Evolutionary conservation across 1,284 basidiomycete genomes (phyloP), one percentile per base, ranked within the genome.

Genomic region (Ceratobasidium sp.): DNA sequence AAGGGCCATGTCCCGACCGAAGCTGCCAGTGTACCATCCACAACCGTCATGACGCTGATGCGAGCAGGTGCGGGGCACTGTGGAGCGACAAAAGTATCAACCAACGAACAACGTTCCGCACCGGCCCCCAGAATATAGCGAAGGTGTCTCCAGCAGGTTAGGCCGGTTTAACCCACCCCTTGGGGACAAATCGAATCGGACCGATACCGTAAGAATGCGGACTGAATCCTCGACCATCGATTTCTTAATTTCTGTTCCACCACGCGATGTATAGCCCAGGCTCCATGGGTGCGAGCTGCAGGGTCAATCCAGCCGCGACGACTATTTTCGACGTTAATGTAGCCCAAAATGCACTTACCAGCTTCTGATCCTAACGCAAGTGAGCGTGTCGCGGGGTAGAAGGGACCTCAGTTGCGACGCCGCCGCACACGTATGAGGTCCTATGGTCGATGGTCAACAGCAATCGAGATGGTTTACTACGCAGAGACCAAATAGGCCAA

Each of bases 331-430:
- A 44, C 47, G 26, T 32, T 41, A 43, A 18, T n/a, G 14, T 28
- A 16, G 8, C 43, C 44, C 28, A 30, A 47, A 62, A 23, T n/a
- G 43, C 46, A 62, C 59, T 30, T 26, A 46, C 59, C 28, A 47
- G 46, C 44, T n/a, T 44, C 26, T 23, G 26, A 55, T 41, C 30
- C 30, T 30, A 26, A 43, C 55, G 46, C 66, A 58, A 44, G 55
- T 47, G 66, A 69, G 66, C 21, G 32, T 43, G 44, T 16, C 4
- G 43, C 32, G 54, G 35, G 35, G 35, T 38, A 38, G 11, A 38
- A 5, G 35, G 6, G 41, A 70, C 54, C 66, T 70, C 66, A 54
- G 38, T 58, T 55, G 66, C 66, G 66, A 30, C 54, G 28, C 54
- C 49, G 21, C 26, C 64, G 47, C 64, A 55, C 46, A 52, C 59